Conservation (phyloP, 2,329 filamentous ascomycete genomes). For the Fusarium kyushuense region DNA sequence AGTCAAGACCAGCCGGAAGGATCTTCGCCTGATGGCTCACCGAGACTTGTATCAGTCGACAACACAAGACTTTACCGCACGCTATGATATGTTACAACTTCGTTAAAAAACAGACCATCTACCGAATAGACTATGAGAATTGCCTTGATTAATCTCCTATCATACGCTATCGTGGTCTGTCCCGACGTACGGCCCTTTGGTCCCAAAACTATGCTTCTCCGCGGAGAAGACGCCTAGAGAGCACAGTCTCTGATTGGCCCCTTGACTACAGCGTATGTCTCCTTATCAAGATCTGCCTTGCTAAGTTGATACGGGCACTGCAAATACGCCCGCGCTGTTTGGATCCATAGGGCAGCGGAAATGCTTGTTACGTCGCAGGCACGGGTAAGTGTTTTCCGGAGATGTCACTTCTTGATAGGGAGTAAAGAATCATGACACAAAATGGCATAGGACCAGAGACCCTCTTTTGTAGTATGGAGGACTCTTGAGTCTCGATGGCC, state of each 20-base stretch:
- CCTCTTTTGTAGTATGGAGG: constrained; percentile 32
- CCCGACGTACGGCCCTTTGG: constrained; percentile 37
- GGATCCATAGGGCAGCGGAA: constrained; percentile 34
- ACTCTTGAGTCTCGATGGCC: constrained; percentile 12
- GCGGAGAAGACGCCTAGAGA: constrained; percentile 29
- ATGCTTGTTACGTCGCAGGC: constrained; percentile 37
- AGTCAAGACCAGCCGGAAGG: neutral
- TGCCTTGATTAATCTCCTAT: constrained; percentile 21
- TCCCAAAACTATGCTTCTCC: constrained; percentile 37
- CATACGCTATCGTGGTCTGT: constrained; percentile 32
- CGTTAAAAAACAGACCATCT: constrained; percentile 17
- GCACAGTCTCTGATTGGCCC: constrained; percentile 36
- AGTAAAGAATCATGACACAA: constrained; percentile 23
- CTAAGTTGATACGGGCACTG: constrained; percentile 11
- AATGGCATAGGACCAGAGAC: constrained; percentile 19
- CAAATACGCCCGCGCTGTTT: constrained; percentile 28
- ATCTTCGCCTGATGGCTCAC: constrained; percentile 10
- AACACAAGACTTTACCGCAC: constrained; percentile 19
- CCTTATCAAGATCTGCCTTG: constrained; percentile 44
- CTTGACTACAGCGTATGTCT: constrained; percentile 9
- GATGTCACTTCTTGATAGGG: constrained; percentile 43
- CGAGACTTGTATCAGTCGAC: constrained; percentile 19
- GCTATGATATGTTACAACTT: constrained; percentile 5
- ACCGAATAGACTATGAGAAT: constrained; percentile 16
- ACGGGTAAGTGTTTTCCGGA: constrained; percentile 30